A percentile compares a stretch with the other conserved stretches of the same genome.
Evolutionary conservation across 768 basidiomycete species (phyloP).

Genomic region (Brasilioporus rufonigricans): DNA sequence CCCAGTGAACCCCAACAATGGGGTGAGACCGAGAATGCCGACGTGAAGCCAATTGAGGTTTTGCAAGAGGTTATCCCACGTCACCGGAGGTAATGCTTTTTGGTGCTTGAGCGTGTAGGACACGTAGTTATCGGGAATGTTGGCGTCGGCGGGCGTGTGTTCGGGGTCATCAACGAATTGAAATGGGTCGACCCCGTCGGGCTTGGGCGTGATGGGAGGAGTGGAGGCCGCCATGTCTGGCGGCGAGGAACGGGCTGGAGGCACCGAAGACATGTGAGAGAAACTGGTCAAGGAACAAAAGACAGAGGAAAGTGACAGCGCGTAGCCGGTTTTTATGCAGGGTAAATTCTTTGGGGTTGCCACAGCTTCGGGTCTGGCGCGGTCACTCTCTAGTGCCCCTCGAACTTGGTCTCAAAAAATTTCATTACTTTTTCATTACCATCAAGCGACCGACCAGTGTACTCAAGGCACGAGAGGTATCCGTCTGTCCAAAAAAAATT

Average conservation of each 20-base stretch:
- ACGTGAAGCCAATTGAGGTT: slow-evolving; percentile 81
- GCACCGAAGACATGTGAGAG: slow-evolving; percentile 25
- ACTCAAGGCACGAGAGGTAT: neutral
- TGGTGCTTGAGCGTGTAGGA: slow-evolving; percentile 66
- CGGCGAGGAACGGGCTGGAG: slow-evolving; percentile 17
- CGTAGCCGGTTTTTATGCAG: slow-evolving; percentile 21
- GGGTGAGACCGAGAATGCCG: slow-evolving; percentile 69
- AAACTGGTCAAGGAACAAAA: slow-evolving; percentile 26
- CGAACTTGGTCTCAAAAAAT: neutral
- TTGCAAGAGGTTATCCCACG: slow-evolving; percentile 51
- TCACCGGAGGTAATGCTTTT: slow-evolving; percentile 66
- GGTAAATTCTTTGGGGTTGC: slow-evolving; percentile 37
- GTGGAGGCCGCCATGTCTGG: slow-evolving; percentile 14
- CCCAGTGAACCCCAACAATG: slow-evolving; percentile 72
- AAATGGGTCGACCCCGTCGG: neutral
- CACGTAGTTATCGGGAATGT: slow-evolving; percentile 83
- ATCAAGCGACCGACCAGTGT: neutral
- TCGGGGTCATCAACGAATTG: slow-evolving; percentile 28
- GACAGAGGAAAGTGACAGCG: neutral
- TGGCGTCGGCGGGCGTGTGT: slow-evolving; percentile 45
- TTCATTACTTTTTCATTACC: neutral
- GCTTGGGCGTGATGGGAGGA: slow-evolving; percentile 9
- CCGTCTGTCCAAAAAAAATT: neutral
- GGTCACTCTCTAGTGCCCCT: neutral
- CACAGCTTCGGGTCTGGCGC: slow-evolving; percentile 13